Evolutionary conservation across 805 yeast genomes (phyloP).

Genomic region (Metschnikowia kofuensis): DNA sequence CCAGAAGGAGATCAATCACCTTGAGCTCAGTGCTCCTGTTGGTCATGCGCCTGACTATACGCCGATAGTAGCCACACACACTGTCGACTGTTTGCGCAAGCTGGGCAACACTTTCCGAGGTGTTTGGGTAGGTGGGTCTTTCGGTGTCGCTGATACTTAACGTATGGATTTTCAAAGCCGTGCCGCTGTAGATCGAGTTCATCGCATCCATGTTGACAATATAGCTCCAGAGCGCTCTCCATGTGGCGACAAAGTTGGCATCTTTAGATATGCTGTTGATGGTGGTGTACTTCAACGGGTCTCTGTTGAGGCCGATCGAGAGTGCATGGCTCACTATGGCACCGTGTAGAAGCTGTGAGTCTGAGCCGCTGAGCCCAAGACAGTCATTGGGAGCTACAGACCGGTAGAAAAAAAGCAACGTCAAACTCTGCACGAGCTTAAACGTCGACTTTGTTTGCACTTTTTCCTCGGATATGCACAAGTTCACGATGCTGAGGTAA

Average conservation of each 20-base stretch:
- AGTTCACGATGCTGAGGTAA: constrained; percentile 28
- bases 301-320: constrained; percentile 40
- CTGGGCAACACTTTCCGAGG: constrained; percentile 5
- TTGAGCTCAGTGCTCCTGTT: constrained; percentile 30
- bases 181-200: constrained; percentile 32
- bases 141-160: constrained; percentile 34
- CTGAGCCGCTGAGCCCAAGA: constrained; percentile 40
- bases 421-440: constrained; percentile 34
- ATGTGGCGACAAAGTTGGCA: constrained; percentile 23
- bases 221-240: constrained; percentile 39
- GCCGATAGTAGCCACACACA: constrained; percentile 29
- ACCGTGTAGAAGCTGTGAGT: constrained; percentile 38
- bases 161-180: constrained; percentile 25
- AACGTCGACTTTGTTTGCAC: constrained; percentile 31
- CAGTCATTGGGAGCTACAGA: constrained; percentile 41
- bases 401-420: constrained; percentile 32
- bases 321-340: constrained; percentile 36
- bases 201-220: constrained; percentile 30
- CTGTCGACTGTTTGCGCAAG: constrained; percentile 15
- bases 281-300: constrained; percentile 31
- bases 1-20: constrained; percentile 33
- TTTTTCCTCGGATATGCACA: constrained; percentile 34
- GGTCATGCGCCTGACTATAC: constrained; percentile 24
- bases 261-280: constrained; percentile 31
- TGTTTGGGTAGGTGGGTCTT: constrained; percentile 20